Conservation (phyloP, 1,284 basidiomycete genomes). For the Inonotus obliquus region DNA sequence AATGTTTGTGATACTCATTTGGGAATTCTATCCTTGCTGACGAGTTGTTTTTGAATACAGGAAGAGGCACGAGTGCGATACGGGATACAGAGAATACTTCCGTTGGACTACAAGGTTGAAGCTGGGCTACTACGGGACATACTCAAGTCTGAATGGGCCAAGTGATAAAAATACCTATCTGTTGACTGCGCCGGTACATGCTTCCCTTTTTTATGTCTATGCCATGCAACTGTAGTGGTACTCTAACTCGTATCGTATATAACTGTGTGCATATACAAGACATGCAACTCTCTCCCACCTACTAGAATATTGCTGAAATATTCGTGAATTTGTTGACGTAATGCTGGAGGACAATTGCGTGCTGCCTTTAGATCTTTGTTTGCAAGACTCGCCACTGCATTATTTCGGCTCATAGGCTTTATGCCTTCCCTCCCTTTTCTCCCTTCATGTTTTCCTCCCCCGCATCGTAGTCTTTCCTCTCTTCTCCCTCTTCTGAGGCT, state of each 20-base stretch:
- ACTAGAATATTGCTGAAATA: neutral
- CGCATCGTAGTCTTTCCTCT: neutral
- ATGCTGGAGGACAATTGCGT: neutral
- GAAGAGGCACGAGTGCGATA: conserved; percentile 79
- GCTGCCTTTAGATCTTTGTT: neutral
- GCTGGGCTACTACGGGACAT: conserved; percentile 55
- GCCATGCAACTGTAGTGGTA: conserved; percentile 9
- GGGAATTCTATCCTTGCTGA: neutral
- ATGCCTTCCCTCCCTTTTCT: neutral
- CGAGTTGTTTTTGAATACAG: conserved; percentile 34
- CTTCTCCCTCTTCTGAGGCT: neutral
- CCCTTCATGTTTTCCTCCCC: neutral
- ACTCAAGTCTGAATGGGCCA: conserved; percentile 38
- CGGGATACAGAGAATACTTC: conserved; percentile 63
- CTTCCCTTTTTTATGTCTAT: neutral
- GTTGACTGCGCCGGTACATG: neutral
- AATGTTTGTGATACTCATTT: conserved; percentile 50
- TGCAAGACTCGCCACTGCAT: neutral
- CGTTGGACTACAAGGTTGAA: conserved; percentile 74
- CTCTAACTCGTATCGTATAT: conserved; percentile 1
- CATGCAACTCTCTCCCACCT: neutral
- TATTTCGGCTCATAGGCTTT: neutral
- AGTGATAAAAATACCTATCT: conserved; percentile 20
- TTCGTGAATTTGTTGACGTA: neutral
- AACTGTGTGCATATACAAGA: neutral